Conservation (phyloP, 306 rosid species). For the Senna tora region DNA sequence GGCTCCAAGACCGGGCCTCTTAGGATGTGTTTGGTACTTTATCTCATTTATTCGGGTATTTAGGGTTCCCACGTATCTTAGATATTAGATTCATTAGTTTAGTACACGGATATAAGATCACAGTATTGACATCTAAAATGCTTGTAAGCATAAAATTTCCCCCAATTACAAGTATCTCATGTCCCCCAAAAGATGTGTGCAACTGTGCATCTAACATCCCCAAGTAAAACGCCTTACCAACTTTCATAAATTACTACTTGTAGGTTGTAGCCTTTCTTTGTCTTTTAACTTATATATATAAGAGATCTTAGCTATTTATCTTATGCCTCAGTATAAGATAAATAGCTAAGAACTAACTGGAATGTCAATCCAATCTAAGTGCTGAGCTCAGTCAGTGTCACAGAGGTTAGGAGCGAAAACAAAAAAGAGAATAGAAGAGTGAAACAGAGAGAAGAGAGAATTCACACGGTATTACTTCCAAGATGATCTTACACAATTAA, state of each 20-base stretch:
- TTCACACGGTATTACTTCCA: no score
- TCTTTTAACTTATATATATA: background rate
- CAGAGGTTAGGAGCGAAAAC: background rate
- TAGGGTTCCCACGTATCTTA: background rate
- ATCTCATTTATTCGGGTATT: background rate
- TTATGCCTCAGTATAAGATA: background rate
- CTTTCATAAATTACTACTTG: background rate
- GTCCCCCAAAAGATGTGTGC: background rate
- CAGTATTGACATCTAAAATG: background rate
- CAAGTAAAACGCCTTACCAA: background rate
- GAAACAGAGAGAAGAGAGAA: no score
- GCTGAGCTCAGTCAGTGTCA: constrained; percentile 12
- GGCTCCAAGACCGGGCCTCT: background rate
- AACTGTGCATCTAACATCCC: background rate
- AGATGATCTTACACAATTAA: no score
- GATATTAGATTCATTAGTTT: background rate
- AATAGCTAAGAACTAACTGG: no score
- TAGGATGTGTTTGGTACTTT: background rate
- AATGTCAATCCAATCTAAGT: constrained; percentile 22
- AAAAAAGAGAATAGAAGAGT: no score
- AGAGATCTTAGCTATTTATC: background rate
- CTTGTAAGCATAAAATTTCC: background rate
- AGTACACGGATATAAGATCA: background rate
- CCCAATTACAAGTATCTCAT: background rate
- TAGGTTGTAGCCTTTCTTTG: background rate